Evolutionary conservation across 228 moss, liverwort and hornwort genomes (phyloP), one percentile per base, ranked within the genome.

Genomic region (Sphagnum fallax): DNA sequence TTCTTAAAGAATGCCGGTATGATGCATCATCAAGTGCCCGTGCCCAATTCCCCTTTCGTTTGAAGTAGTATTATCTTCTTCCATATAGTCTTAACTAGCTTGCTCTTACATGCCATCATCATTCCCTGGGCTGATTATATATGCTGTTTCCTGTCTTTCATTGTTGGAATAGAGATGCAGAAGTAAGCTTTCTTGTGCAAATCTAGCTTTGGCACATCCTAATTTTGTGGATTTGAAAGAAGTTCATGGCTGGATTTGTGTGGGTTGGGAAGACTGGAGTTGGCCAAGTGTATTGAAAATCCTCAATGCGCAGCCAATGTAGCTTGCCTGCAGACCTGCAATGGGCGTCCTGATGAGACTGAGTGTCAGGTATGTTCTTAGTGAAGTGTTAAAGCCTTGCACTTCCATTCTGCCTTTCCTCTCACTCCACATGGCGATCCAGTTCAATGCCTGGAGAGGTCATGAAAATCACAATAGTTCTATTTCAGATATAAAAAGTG

Each of bases 311-410:
- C 93, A 67, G 87, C 97, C 4, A 98, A 98, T 78, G 89, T 98
- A 52, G 97, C 97, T 63, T 98, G 97, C 67, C 79, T 98, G 75
- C 91, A 98, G 75, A 93, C 97, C 10, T 98, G 97, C 68, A 98
- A 98, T 75, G 86, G 81, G 50, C 97, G 97, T 14, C 87, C 91
- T 6, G 93, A 98, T 52, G 97, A 98, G 78, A 89, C 87, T 50
- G 90, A 93, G 72, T 98, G 97, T 53, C 97, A 97, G 95, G 95
- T 95, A 65, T 65, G 74, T 59, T 69, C 48, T 55, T 53, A 12
- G 12, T 55, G 16, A 0, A 2, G 32, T 32, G 32, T 32, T 32
- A 32, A 32, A 32, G 32, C 32, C 32, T 32, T 32, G 32, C 32
- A 32, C 32, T 32, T 32, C 32, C 32, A 32, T 32, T 32, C 32